A percentile compares a stretch with the other conserved stretches of the same genome.
Conservation (phyloP, 345 rosid species). For the Cardamine chenopodiifolia region DNA sequence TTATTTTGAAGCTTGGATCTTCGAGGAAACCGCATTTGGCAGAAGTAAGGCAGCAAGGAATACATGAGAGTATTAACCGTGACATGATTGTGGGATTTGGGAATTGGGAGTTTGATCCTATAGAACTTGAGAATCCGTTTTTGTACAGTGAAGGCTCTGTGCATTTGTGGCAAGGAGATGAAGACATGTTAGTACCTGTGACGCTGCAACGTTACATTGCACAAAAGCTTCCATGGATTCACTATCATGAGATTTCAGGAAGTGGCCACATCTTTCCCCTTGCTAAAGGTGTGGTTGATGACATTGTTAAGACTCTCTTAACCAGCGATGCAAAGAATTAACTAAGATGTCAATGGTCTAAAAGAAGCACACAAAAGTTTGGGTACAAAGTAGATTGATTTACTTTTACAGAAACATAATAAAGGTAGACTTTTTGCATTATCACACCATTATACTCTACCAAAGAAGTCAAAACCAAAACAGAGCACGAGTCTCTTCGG, state of each 20-base stretch:
- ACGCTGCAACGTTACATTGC: conserved; percentile 53
- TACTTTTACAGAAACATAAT: neutral
- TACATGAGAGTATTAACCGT: conserved; percentile 55
- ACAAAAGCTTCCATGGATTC: conserved; percentile 69
- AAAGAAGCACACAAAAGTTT: neutral
- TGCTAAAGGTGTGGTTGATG: conserved; percentile 46
- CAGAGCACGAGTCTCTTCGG: conserved; percentile 8
- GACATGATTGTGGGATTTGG: conserved; percentile 58
- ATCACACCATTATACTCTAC: conserved; percentile 6
- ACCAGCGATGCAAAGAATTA: neutral
- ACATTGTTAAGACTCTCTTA: conserved; percentile 54
- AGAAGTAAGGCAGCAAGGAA: conserved; percentile 63
- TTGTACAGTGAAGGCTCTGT: conserved; percentile 51
- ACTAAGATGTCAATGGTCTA: neutral
- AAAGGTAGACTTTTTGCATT: neutral
- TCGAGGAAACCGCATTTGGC: conserved; percentile 40
- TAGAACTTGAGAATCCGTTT: conserved; percentile 61
- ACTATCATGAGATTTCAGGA: conserved; percentile 63
- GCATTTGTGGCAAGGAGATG: conserved; percentile 77
- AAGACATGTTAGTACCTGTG: conserved; percentile 62
- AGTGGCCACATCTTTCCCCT: conserved; percentile 55
- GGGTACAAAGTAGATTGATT: neutral
- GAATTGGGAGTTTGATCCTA: conserved; percentile 76
- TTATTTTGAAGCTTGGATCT: conserved; percentile 28
- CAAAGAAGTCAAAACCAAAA: neutral